Percentiles rank a stretch among this genome's conserved stretches.
These are phyloP conservation scores for Neocucurbitaria cava DNA, from an alignment of 2,329 filamentous ascomycete genomes.

Conservation along the genomic window DNA sequence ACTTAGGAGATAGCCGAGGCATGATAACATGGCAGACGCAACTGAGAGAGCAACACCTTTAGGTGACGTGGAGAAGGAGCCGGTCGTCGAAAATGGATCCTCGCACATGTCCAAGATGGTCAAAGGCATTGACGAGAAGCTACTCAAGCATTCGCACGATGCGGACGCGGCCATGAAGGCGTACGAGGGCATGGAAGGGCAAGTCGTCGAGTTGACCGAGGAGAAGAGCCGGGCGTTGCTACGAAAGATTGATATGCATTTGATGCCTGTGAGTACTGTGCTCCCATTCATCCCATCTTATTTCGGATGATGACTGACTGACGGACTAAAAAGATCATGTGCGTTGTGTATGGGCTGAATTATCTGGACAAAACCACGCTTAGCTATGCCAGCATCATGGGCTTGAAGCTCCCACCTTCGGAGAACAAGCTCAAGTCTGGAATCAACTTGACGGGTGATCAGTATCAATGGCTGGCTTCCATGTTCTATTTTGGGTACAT, in stretches of 20 bases:
- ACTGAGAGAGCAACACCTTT: neutral
- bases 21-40: slow-evolving; percentile 8
- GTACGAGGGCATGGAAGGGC: slow-evolving; percentile 57
- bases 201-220: slow-evolving; percentile 61
- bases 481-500: slow-evolving; percentile 64
- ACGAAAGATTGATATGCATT: slow-evolving; percentile 67
- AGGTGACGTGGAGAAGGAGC: slow-evolving; percentile 25
- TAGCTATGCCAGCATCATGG: slow-evolving; percentile 60
- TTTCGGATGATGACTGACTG: neutral
- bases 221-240: slow-evolving; percentile 66
- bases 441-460: slow-evolving; percentile 55
- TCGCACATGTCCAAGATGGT: slow-evolving; percentile 12
- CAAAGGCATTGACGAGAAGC: slow-evolving; percentile 31
- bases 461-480: slow-evolving; percentile 60
- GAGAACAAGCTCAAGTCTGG: slow-evolving; percentile 46
- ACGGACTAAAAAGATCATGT: slow-evolving; percentile 56
- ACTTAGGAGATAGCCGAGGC: neutral
- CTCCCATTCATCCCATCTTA: too few species aligned
- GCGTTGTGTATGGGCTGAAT: slow-evolving; percentile 64
- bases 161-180: slow-evolving; percentile 68
- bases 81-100: slow-evolving; percentile 11
- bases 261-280: slow-evolving; percentile 58
- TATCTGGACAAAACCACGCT: slow-evolving; percentile 67
- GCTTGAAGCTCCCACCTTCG: slow-evolving; percentile 48
- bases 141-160: slow-evolving; percentile 61